A percentile compares a stretch with the other conserved stretches of the same genome.
Evolutionary conservation across 2,329 filamentous ascomycete genomes (phyloP).

Genomic region (Tolypocladium cylindrosporum): DNA sequence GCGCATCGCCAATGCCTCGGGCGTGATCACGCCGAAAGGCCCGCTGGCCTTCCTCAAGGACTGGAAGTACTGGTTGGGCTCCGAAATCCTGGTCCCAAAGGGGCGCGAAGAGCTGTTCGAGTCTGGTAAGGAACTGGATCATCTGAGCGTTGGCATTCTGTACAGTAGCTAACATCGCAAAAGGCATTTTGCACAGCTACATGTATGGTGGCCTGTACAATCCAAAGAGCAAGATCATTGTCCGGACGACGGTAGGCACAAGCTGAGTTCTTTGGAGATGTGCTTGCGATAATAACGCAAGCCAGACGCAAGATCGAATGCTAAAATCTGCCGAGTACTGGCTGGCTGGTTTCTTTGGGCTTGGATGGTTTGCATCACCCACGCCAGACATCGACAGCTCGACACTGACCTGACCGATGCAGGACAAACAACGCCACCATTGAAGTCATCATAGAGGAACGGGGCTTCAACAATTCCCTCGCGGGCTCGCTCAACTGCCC

Average conservation of each 20-base stretch:
- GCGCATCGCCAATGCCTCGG: conserved; percentile 44
- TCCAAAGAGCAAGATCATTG: conserved; percentile 61
- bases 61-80: conserved; percentile 60
- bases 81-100: conserved; percentile 61
- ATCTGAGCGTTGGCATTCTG: neutral
- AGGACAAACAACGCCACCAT: conserved; percentile 60
- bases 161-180: neutral
- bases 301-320: conserved; percentile 63
- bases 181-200: conserved; percentile 60
- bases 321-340: conserved; percentile 69
- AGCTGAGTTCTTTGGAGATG: neutral
- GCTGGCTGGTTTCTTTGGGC: conserved; percentile 67
- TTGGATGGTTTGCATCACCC: conserved; percentile 44
- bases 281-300: conserved; percentile 6
- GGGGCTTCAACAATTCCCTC: conserved; percentile 59
- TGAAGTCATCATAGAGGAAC: conserved; percentile 59
- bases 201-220: conserved; percentile 64
- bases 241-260: conserved; percentile 49
- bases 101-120: conserved; percentile 66
- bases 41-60: conserved; percentile 54
- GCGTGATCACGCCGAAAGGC: conserved; percentile 45
- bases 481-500: conserved; percentile 58
- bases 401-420: neutral
- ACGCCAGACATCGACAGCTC: too few species aligned
- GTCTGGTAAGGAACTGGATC: conserved; percentile 28